Evolutionary conservation across 352 stramenopile species (phyloP), one percentile per base, ranked within the genome.

Genomic region (Globisporangium viniferum): DNA sequence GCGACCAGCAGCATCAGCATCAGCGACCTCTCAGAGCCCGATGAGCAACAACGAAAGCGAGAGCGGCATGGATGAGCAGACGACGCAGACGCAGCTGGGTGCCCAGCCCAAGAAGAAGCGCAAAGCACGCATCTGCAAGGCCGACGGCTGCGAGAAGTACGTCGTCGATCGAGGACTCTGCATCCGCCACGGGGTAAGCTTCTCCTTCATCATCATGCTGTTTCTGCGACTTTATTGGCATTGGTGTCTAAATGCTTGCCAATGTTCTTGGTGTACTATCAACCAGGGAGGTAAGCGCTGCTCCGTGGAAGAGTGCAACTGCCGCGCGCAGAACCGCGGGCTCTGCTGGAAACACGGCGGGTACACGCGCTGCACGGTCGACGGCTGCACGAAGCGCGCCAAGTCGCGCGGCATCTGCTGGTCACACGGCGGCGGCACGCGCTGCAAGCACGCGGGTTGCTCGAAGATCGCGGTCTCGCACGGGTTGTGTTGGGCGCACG

Each of bases 401-500:
- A 77, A 77, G 56, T 74, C 72, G 20, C 68, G 69, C 14, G 72
- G 72, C 31, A 70, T 77, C 44, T 77, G 72, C 62, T 77, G 72
- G 72, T 77, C 72, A 12, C 72, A 77, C 24, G 72, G 72, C 48
- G 72, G 72, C 24, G 72, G 72, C 24, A 77, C 69, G 24, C 76
- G 76, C 58, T 90, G 82, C 69, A 86, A 86, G 54, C 55, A 79
- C 31, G 67, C 72, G n/a, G 63, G 66, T 60, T 90, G 82, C 67
- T 62, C 66, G 33, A 88, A 87, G 72, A 88, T 88, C 66, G 79
- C 81, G 5, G 78, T 89, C 6, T 89, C 81, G 24, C 68, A 77
- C 24, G 78, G 78, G 1, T 63, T 73, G 5, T 89, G 78, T 67
- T 89, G 81, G 81, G 81, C 81, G 0, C 81, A 89, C 57, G 79